Evolutionary conservation across 2,329 filamentous ascomycete species (phyloP).

Genomic region (Fusarium tjaetaba): DNA sequence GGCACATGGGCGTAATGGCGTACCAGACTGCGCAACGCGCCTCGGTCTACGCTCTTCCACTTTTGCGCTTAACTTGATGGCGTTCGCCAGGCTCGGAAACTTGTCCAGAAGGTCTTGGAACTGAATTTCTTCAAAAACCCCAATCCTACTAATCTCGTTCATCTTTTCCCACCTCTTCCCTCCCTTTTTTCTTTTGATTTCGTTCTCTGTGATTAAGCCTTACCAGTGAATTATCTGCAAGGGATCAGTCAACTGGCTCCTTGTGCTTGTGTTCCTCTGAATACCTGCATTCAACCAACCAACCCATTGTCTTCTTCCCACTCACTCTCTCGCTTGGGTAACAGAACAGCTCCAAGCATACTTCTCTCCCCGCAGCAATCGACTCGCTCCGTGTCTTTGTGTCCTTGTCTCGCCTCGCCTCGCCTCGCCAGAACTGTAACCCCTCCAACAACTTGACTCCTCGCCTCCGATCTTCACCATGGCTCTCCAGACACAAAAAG

Average conservation of each 20-base stretch:
- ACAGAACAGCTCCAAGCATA: slow-evolving; percentile 7
- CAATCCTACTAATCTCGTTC: slow-evolving; percentile 27
- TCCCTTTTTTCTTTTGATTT: slow-evolving; percentile 5
- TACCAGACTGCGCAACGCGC: slow-evolving; percentile 28
- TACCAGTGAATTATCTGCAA: slow-evolving; percentile 1
- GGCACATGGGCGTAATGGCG: slow-evolving; percentile 36
- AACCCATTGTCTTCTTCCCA: not conserved
- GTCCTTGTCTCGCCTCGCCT: slow-evolving; percentile 23
- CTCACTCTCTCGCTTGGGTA: slow-evolving; percentile 5
- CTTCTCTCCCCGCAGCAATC: slow-evolving; percentile 12
- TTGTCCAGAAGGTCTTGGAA: not conserved
- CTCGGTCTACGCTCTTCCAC: slow-evolving; percentile 31
- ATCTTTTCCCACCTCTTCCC: not conserved
- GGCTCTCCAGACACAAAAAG: slow-evolving; percentile 45
- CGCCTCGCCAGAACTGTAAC: slow-evolving; percentile 18
- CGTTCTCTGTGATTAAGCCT: slow-evolving; percentile 3
- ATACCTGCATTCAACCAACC: slow-evolving; percentile 7
- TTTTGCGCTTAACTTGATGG: slow-evolving; percentile 18
- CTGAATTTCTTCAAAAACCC: slow-evolving; percentile 32
- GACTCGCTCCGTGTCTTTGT: slow-evolving; percentile 4
- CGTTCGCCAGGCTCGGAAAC: slow-evolving; percentile 16
- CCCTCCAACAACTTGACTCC: slow-evolving; percentile 6
- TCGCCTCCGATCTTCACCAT: slow-evolving; percentile 39
- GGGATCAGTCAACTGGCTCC: not conserved
- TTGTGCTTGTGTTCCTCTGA: slow-evolving; percentile 26